Evolutionary conservation across 805 yeast genomes (phyloP).

Genomic region (Wickerhamiella azyma): DNA sequence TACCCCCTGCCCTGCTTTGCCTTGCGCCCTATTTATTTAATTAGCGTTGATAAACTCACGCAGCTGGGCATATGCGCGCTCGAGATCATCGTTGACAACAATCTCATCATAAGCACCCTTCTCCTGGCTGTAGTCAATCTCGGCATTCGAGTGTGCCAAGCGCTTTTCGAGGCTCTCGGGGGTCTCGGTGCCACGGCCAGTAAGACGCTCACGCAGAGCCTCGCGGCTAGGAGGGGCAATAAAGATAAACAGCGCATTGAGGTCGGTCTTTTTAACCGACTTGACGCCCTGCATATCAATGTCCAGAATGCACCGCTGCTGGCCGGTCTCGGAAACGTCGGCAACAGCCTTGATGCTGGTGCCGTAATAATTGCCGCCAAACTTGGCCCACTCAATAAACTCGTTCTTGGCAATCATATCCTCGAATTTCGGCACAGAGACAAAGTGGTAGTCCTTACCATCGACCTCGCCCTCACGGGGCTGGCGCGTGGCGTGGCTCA

Average conservation of each 20-base stretch:
- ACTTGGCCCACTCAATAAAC: slow-evolving; percentile 96
- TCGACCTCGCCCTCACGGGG: slow-evolving; percentile 88
- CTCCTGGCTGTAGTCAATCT: slow-evolving; percentile 73
- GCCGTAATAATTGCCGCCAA: slow-evolving; percentile 95
- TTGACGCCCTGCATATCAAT: slow-evolving; percentile 99
- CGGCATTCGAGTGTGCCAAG: slow-evolving; percentile 73
- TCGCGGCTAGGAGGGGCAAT: slow-evolving; percentile 89
- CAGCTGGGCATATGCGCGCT: slow-evolving; percentile 71
- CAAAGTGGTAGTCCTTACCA: slow-evolving; percentile 83
- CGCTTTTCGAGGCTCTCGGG: slow-evolving; percentile 73
- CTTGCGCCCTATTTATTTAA: not conserved
- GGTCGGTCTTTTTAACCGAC: slow-evolving; percentile 67
- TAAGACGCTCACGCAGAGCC: slow-evolving; percentile 57
- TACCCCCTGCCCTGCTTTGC: no score
- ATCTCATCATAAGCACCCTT: slow-evolving; percentile 79
- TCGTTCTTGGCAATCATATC: slow-evolving; percentile 55
- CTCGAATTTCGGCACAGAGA: slow-evolving; percentile 67
- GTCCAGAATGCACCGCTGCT: slow-evolving; percentile 79
- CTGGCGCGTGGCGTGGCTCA: slow-evolving; percentile 79
- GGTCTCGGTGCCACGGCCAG: slow-evolving; percentile 91
- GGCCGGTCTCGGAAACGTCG: slow-evolving; percentile 41
- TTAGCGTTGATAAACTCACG: slow-evolving; percentile 44
- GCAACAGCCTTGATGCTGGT: slow-evolving; percentile 79
- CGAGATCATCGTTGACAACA: slow-evolving; percentile 84
- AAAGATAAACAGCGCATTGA: slow-evolving; percentile 77